Base-by-base conservation (phyloP, 148 eudicot genomes). In the Diospyros lotus region DNA sequence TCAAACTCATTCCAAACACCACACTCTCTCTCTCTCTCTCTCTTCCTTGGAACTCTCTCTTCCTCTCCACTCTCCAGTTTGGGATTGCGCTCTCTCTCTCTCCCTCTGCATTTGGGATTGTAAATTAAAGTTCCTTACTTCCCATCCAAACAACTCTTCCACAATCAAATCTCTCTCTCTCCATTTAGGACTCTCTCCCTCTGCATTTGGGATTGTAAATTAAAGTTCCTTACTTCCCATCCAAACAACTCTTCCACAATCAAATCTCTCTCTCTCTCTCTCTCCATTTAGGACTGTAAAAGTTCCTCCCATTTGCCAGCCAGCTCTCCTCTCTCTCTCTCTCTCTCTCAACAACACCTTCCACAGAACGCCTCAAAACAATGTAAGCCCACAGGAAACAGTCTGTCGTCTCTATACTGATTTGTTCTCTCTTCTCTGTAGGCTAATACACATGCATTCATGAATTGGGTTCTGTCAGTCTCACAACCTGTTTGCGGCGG, bases 381-480 rank as follows among this genome's bases (percentile, higher is more conserved):
- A 9, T 39, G 13, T 66, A 42, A 60, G 70, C 53, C 64, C 68
- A 14, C 28, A 28, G 28, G 39, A 13, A 62, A 3, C 41, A 8
- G 63, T 3, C 43, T 0, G 38, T 2, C 70, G n/a, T 78, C 38
- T 67, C 45, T 53, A 2, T 48, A 59, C 62, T 40, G 28, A 28
- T 28, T 28, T 28, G 28, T 28, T 28, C 28, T 28, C 28, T 52
- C 14, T 18, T 68, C 58, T 54, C 5, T 44, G 43, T 41, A 7
- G 38, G 12, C 15, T 38, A 42, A 65, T 40, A 17, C 80, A 72
- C 83, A 91, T 93, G 91, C 90, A 89, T 87, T 80, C 75, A 91
- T 91, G 94, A 93, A 67, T 70, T 73, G 83, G 81, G 82, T 53
- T 70, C 67, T 40, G 9, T 28, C 28, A 28, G 28, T 28, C 28